These are phyloP conservation scores for Oryza nivara DNA, from an alignment of 176 grass and related monocot genomes.

Conservation along the genomic window DNA sequence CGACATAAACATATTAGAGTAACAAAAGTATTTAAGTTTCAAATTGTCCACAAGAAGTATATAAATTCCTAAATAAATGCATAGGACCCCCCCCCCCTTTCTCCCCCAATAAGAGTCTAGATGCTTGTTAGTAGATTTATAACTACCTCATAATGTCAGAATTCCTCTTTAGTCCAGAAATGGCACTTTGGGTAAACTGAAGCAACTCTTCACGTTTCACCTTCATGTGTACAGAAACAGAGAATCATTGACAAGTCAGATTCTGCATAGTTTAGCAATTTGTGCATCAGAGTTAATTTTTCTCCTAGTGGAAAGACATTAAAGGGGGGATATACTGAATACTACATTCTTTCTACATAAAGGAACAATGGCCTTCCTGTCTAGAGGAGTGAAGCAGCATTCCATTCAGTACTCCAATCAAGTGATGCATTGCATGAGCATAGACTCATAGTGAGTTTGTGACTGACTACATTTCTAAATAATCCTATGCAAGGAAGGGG, in stretches of 20 bases:
- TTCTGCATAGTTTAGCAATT: conserved; percentile 16
- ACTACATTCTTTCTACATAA: conserved; percentile 14
- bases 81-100: too few relatives aligned
- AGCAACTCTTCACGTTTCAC: conserved; percentile 97
- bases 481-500: too few relatives aligned
- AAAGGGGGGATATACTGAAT: conserved; percentile 22
- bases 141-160: conserved; percentile 71
- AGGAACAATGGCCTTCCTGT: neutral
- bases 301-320: neutral
- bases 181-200: conserved; percentile 90
- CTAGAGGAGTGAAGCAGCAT: neutral
- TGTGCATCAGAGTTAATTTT: neutral
- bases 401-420: neutral
- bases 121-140: conserved; percentile 30
- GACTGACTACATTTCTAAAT: too few relatives aligned
- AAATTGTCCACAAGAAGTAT: too few relatives aligned
- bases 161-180: conserved; percentile 90
- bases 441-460: too few relatives aligned
- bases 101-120: neutral
- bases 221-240: conserved; percentile 49
- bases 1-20: conserved; percentile 49
- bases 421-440: neutral
- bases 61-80: too few relatives aligned
- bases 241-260: conserved; percentile 15
- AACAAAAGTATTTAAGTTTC: conserved; percentile 1